Conservation (phyloP, 2,329 filamentous ascomycete species). For the Apiospora malaysiana region DNA sequence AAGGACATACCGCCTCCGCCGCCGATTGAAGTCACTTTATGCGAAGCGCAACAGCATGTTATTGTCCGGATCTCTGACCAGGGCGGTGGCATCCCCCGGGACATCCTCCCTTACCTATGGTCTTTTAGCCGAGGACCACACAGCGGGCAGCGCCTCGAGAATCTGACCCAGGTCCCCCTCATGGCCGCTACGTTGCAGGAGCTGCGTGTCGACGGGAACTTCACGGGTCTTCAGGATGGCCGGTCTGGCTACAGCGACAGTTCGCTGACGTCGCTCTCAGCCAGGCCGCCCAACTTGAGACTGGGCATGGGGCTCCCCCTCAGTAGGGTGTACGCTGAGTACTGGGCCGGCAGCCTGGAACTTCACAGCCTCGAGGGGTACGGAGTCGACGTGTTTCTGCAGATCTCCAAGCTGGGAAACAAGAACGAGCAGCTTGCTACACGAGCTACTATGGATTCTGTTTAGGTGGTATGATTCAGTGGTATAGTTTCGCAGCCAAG, state of each 20-base stretch:
- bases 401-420: conserved; percentile 95
- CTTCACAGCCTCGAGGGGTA: conserved; percentile 94
- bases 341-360: conserved; percentile 93
- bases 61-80: conserved; percentile 96
- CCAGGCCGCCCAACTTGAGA: conserved; percentile 82
- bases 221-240: conserved; percentile 24
- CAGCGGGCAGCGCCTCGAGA: conserved; percentile 77
- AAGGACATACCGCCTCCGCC: conserved; percentile 57
- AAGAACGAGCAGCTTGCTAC: conserved; percentile 94
- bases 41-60: conserved; percentile 91
- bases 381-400: conserved; percentile 92
- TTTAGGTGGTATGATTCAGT: conserved; percentile 49
- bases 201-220: conserved; percentile 57
- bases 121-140: conserved; percentile 94
- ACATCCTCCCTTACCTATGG: conserved; percentile 90
- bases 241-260: conserved; percentile 47
- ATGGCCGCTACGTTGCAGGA: conserved; percentile 96
- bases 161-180: conserved; percentile 84
- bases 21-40: conserved; percentile 92
- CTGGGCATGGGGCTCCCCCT: conserved; percentile 93
- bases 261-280: conserved; percentile 81
- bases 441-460: conserved; percentile 77
- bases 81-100: conserved; percentile 86
- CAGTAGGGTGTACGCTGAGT: conserved; percentile 94
- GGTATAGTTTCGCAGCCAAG: neutral